Percentiles rank a stretch among this genome's conserved stretches.
phyloP scores from a whole-genome alignment of 2,329 filamentous ascomycete species.

The Pseudogymnoascus sp. region DNA sequence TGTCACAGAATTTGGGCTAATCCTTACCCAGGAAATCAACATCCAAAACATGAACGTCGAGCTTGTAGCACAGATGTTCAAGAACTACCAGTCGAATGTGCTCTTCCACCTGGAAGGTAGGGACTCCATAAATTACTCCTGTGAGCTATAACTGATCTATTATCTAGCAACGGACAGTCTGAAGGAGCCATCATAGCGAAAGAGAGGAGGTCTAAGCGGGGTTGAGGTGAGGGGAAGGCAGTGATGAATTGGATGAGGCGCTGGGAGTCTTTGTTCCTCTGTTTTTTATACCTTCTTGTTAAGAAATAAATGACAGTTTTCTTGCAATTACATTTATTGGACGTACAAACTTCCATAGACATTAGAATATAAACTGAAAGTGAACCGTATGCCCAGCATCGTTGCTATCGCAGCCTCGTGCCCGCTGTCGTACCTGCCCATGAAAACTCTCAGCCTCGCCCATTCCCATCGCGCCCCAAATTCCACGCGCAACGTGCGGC shows the following conservation, averaged over 20 bases:
- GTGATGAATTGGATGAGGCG: conserved; percentile 9
- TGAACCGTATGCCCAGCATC: not conserved
- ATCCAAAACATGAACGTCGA: conserved; percentile 99
- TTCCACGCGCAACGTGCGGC: not conserved
- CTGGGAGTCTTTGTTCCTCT: not conserved
- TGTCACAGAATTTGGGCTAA: not conserved
- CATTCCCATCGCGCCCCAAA: conserved; percentile 2
- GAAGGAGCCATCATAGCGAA: conserved; percentile 60
- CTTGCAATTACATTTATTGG: not conserved
- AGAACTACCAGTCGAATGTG: conserved; percentile 98
- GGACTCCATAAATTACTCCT: not conserved
- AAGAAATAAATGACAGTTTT: not conserved
- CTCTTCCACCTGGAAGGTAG: conserved; percentile 93
- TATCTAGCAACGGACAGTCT: conserved; percentile 70
- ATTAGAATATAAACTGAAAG: not conserved
- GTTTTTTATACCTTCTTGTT: conserved; percentile 5
- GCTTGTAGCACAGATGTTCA: conserved; percentile 98
- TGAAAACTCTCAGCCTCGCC: conserved; percentile 7
- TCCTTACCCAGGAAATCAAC: conserved; percentile 71
- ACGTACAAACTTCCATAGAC: not conserved
- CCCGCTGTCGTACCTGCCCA: not conserved
- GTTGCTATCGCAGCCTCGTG: conserved; percentile 8
- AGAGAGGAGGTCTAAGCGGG: conserved; percentile 4
- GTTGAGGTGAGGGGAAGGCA: not conserved
- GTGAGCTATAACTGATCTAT: conserved; percentile 17